phyloP scores from a whole-genome alignment of 1,284 basidiomycete genomes.

The Afroboletus lepidellus region DNA sequence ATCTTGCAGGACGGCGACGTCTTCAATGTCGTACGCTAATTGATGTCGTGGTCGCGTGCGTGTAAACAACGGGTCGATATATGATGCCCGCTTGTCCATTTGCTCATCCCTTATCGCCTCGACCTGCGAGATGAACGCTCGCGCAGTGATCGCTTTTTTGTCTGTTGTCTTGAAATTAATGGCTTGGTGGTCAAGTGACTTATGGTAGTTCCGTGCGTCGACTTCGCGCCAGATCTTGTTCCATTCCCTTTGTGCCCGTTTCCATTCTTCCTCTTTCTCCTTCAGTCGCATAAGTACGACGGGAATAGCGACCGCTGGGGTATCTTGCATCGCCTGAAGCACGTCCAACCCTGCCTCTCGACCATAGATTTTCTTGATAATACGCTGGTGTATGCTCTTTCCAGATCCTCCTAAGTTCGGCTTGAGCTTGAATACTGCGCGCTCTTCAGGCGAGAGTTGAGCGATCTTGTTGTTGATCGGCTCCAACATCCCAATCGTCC shows the following conservation, averaged over 20 bases:
- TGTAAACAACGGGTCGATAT: conserved; percentile 75
- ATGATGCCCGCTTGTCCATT: conserved; percentile 70
- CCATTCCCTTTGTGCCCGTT: conserved; percentile 98
- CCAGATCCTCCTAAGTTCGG: conserved; percentile 87
- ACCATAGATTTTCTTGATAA: conserved; percentile 98
- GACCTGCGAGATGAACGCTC: conserved; percentile 86
- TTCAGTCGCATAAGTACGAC: conserved; percentile 91
- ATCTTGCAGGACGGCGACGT: conserved; percentile 81
- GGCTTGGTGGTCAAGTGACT: conserved; percentile 91
- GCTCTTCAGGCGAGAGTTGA: conserved; percentile 80
- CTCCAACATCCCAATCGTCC: conserved; percentile 90
- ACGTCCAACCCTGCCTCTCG: conserved; percentile 86
- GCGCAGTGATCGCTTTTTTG: conserved; percentile 86
- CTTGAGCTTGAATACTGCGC: conserved; percentile 84
- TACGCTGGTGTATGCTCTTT: conserved; percentile 90
- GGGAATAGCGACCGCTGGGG: conserved; percentile 90
- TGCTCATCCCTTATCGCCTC: conserved; percentile 89
- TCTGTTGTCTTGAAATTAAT: conserved; percentile 90
- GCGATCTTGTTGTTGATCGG: conserved; percentile 90
- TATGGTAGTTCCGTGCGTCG: conserved; percentile 90
- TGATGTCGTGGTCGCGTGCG: conserved; percentile 76
- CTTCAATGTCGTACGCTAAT: conserved; percentile 77
- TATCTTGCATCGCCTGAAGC: conserved; percentile 89
- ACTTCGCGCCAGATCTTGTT: conserved; percentile 99
- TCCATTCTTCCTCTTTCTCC: conserved; percentile 99